These are phyloP conservation scores for Sophora flavescens DNA, from an alignment of 306 rosid species.

Conservation along the genomic window DNA sequence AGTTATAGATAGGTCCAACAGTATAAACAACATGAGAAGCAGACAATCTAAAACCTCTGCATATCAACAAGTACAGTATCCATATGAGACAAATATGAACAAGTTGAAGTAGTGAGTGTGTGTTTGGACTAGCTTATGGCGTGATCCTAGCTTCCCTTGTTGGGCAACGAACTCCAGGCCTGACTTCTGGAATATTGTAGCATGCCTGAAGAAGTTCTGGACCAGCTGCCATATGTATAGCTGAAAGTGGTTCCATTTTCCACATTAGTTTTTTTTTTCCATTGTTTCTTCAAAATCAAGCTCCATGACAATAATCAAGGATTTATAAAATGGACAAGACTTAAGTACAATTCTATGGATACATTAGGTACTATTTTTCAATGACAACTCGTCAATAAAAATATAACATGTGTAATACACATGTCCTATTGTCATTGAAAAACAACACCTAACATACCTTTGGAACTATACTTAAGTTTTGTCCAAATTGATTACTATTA, in stretches of 20 bases:
- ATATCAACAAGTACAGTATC: constrained; percentile 9
- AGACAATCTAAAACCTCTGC: constrained; percentile 74
- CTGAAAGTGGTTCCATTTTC: constrained; percentile 45
- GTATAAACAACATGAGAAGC: constrained; percentile 73
- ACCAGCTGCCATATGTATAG: constrained; percentile 81
- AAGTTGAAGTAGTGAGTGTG: neutral
- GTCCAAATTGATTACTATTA: too few species aligned
- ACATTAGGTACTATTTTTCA: too few species aligned
- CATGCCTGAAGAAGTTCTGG: constrained; percentile 73
- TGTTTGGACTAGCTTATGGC: neutral
- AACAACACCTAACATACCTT: too few species aligned
- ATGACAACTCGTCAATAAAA: too few species aligned
- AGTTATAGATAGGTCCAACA: constrained; percentile 70
- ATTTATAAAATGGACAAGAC: neutral
- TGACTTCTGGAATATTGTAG: constrained; percentile 63
- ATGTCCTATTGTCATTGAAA: too few species aligned
- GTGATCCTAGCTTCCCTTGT: constrained; percentile 87
- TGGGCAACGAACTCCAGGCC: constrained; percentile 78
- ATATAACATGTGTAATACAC: too few species aligned
- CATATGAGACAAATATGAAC: neutral
- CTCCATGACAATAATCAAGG: too few species aligned
- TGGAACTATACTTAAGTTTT: too few species aligned
- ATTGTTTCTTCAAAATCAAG: too few species aligned
- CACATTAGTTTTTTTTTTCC: neutral
- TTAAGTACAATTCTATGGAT: too few species aligned